Evolutionary conservation across 1,284 basidiomycete genomes (phyloP).

Genomic region (Anthracocystis setariae): DNA sequence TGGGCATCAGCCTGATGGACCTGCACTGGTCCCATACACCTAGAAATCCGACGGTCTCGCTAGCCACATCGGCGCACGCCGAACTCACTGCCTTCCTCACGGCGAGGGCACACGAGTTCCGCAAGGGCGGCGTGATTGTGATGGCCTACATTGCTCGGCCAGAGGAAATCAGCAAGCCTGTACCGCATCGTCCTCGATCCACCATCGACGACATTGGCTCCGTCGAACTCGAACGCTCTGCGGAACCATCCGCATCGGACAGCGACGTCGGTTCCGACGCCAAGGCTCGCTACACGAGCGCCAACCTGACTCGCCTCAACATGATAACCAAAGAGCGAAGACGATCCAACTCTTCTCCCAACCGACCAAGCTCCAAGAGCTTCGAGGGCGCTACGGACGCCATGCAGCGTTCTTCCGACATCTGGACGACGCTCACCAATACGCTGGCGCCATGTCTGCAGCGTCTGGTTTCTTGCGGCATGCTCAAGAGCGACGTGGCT

Average conservation of each 20-base stretch:
- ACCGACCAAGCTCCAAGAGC: slow-evolving; percentile 20
- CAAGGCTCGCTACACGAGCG: background rate
- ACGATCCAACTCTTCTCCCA: slow-evolving; percentile 46
- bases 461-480: slow-evolving; percentile 68
- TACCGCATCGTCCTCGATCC: slow-evolving; percentile 43
- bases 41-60: slow-evolving; percentile 54
- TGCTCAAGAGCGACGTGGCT: slow-evolving; percentile 69
- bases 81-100: slow-evolving; percentile 68
- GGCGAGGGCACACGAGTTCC: slow-evolving; percentile 68
- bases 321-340: slow-evolving; percentile 42
- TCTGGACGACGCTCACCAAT: slow-evolving; percentile 67
- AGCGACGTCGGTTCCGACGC: background rate
- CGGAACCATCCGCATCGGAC: slow-evolving; percentile 7
- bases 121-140: slow-evolving; percentile 67
- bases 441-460: slow-evolving; percentile 68
- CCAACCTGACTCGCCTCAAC: slow-evolving; percentile 14
- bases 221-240: slow-evolving; percentile 16
- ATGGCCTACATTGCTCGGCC: slow-evolving; percentile 68
- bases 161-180: slow-evolving; percentile 55
- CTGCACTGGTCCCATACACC: slow-evolving; percentile 68
- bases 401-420: slow-evolving; percentile 46
- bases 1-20: slow-evolving; percentile 68
- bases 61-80: slow-evolving; percentile 67
- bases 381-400: slow-evolving; percentile 9
- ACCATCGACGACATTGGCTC: slow-evolving; percentile 28